Evolutionary conservation across 2,329 filamentous ascomycete genomes (phyloP).

Genomic region (Cadophora sp.): DNA sequence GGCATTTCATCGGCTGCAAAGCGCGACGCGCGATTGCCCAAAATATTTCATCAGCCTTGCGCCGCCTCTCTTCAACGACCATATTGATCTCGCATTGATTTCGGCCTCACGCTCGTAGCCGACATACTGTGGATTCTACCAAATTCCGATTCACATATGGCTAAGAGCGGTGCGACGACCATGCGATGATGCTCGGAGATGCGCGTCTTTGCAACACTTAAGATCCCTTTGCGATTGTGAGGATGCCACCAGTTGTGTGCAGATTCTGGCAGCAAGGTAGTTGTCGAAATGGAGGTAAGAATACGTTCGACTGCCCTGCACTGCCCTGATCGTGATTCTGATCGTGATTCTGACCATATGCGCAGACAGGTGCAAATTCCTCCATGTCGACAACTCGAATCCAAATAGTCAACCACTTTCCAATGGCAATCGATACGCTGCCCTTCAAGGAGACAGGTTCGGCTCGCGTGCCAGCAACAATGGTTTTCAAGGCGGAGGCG

Average conservation of each 20-base stretch:
- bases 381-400: conserved; percentile 57
- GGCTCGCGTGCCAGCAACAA: conserved; percentile 28
- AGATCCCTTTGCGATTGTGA: conserved; percentile 9
- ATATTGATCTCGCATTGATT: neutral
- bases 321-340: too few relatives aligned
- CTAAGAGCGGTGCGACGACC: neutral
- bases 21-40: neutral
- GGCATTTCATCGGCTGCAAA: neutral
- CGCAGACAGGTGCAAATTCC: conserved; percentile 63
- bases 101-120: neutral
- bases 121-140: neutral
- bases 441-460: conserved; percentile 36
- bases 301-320: neutral
- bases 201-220: conserved; percentile 9
- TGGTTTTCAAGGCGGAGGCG: conserved; percentile 34
- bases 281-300: conserved; percentile 57
- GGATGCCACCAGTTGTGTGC: conserved; percentile 49
- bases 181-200: conserved; percentile 14
- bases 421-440: conserved; percentile 45
- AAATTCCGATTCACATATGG: neutral
- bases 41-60: conserved; percentile 7
- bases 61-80: neutral
- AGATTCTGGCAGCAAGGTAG: conserved; percentile 68
- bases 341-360: conserved; percentile 24
- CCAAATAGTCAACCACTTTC: conserved; percentile 41